Conservation (phyloP, 2,329 filamentous ascomycete genomes). For the Thielaviopsis cerberus region DNA sequence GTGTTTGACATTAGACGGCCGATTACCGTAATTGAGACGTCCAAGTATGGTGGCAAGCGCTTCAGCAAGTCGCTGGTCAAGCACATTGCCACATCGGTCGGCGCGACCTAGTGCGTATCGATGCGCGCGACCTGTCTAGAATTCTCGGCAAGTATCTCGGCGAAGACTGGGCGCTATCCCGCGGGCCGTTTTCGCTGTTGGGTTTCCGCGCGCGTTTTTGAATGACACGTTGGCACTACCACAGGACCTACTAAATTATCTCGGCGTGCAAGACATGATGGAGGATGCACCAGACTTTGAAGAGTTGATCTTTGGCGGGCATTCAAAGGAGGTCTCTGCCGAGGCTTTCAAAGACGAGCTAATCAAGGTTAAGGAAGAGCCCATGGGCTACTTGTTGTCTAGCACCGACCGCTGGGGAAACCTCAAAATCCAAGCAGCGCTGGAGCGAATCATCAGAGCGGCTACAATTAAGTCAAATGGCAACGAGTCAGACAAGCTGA, state of each 20-base stretch:
- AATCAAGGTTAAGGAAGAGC: constrained; percentile 23
- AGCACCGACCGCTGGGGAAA: constrained; percentile 39
- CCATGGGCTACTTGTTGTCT: constrained; percentile 17
- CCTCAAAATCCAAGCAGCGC: constrained; percentile 37
- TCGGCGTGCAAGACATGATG: constrained; percentile 13
- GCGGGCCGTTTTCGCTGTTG: constrained; percentile 33
- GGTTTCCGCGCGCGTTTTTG: constrained; percentile 37
- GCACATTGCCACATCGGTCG: constrained; percentile 39
- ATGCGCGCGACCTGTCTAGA: constrained; percentile 50
- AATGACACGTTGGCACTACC: constrained; percentile 29
- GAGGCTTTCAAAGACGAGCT: constrained; percentile 26
- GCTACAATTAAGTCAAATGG: constrained; percentile 22
- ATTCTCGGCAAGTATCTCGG: constrained; percentile 53
- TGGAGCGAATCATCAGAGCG: constrained; percentile 37
- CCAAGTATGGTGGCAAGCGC: constrained; percentile 22
- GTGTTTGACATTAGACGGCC: constrained; percentile 18
- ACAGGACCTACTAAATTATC: constrained; percentile 16
- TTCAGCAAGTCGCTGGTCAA: constrained; percentile 35
- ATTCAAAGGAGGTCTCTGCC: constrained; percentile 6
- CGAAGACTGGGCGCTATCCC: constrained; percentile 32
- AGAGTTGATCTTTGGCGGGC: constrained; percentile 8
- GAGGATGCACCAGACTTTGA: constrained; percentile 16
- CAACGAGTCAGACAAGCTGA: constrained; percentile 30
- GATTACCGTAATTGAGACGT: constrained; percentile 21
- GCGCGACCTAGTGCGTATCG: constrained; percentile 50